These are phyloP conservation scores for Oryza meridionalis DNA, from an alignment of 176 grass and related monocot species.

Conservation along the genomic window DNA sequence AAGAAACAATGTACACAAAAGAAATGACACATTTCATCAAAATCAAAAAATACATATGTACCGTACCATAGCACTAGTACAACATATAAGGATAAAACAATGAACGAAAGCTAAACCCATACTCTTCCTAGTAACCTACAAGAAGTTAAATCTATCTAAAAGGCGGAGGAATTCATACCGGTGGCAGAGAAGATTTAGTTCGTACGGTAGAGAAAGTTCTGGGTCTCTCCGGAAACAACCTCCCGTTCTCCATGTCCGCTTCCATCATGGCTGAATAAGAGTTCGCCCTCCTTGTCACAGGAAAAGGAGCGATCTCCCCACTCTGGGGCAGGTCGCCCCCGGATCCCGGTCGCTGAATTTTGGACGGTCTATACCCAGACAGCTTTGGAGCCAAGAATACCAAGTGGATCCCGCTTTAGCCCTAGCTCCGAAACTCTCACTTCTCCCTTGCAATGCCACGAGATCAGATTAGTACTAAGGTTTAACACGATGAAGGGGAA, in stretches of 20 bases:
- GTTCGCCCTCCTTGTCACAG: slow-evolving; percentile 61
- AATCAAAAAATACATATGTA: neutral
- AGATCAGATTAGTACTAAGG: too few species aligned
- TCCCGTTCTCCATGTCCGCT: slow-evolving; percentile 85
- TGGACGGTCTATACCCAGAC: slow-evolving; percentile 39
- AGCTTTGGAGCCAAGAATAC: slow-evolving; percentile 35
- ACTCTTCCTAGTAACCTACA: neutral
- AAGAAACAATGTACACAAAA: neutral
- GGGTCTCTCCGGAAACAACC: slow-evolving; percentile 67
- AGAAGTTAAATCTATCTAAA: slow-evolving; percentile 8
- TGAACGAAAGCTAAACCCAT: slow-evolving; percentile 15
- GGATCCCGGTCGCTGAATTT: slow-evolving; percentile 79
- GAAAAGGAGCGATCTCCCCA: slow-evolving; percentile 91
- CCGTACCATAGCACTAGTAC: neutral
- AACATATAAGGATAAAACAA: neutral
- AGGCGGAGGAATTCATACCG: slow-evolving; percentile 55
- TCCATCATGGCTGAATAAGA: slow-evolving; percentile 88
- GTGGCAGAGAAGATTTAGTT: slow-evolving; percentile 75
- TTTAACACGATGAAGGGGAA: too few species aligned
- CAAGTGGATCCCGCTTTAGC: slow-evolving; percentile 24
- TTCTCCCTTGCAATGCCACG: too few species aligned
- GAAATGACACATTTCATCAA: neutral
- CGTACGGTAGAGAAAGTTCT: slow-evolving; percentile 83
- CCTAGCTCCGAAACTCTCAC: neutral
- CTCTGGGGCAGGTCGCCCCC: slow-evolving; percentile 76